These are phyloP conservation scores for Tetratostichococcus sp. DNA, from an alignment of 139 green algal species.

Conservation along the genomic window DNA sequence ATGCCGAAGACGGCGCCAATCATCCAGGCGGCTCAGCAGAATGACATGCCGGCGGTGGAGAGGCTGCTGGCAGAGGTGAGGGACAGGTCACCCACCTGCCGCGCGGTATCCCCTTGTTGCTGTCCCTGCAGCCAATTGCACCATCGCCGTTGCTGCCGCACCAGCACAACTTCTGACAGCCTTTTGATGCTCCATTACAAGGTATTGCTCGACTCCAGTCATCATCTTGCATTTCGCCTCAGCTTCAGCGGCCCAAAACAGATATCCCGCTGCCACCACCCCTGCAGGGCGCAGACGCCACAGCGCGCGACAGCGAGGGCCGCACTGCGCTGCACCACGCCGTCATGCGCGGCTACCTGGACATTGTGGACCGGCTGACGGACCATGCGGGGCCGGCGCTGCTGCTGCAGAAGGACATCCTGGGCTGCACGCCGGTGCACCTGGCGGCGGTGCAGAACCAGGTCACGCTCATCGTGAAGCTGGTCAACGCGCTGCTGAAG, in stretches of 20 bases:
- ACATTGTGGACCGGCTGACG: conserved; percentile 39
- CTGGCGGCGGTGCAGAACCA: conserved; percentile 60
- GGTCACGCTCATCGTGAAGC: conserved; percentile 48
- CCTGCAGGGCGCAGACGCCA: conserved; percentile 38
- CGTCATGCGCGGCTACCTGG: conserved; percentile 51
- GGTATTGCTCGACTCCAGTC: too few relatives aligned
- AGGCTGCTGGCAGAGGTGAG: neutral
- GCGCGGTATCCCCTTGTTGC: too few relatives aligned
- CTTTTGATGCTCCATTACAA: too few relatives aligned
- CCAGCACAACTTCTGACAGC: too few relatives aligned
- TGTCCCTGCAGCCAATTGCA: too few relatives aligned
- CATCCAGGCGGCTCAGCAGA: neutral
- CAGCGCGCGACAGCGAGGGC: conserved; percentile 37
- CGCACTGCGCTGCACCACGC: conserved; percentile 54
- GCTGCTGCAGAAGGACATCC: conserved; percentile 48
- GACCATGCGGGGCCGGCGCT: conserved; percentile 25
- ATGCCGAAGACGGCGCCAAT: neutral
- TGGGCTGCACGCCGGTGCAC: conserved; percentile 59
- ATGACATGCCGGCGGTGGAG: neutral
- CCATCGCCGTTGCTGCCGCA: too few relatives aligned
- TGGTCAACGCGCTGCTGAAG: conserved; percentile 46
- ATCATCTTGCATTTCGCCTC: too few relatives aligned
- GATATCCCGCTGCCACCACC: too few relatives aligned
- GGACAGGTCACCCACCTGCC: too few relatives aligned
- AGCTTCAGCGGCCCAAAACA: too few relatives aligned